Evolutionary conservation across 805 yeast genomes (phyloP), one percentile per base, ranked within the genome.

Genomic region (Candida xyloterini): DNA sequence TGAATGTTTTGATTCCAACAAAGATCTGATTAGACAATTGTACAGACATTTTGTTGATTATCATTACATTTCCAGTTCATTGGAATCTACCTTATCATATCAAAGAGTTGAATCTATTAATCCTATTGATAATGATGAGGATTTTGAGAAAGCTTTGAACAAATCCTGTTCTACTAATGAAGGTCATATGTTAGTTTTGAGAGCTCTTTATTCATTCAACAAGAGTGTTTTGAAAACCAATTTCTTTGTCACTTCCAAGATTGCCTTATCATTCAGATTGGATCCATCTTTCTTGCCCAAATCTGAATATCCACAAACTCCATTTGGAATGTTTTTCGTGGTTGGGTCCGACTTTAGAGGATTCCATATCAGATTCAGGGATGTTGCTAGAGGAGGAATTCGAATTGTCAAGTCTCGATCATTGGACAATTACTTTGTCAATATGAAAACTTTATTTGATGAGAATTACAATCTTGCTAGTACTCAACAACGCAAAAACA

Each of bases 261-360:
- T 91, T 35, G 99, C 99, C 14, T 73, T 91, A 44, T 86, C 96
- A 3, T 91, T 91, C 73, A 79, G 97, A 66, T 74, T 93, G 56
- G 75, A 88, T 57, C 95, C 99, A 25, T 67, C 79, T 13, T 84
- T 90, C 68, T 74, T 91, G 64, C 96, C 98, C 32, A 62, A 63
- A 40, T 65, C 79, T 22, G 99, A 91, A 68, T 91, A 90, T 63
- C 95, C 97, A 27, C 91, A 87, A 51, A 84, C 83, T 31, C 95
- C 96, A 40, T 93, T 71, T 59, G 99, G 98, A 50, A 85, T 91
- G 83, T 91, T 91, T 68, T 81, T 91, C 52, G 84, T 90, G 43
- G 96, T 93, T 48, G 99, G 99, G 47, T 85, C 89, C 48, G 96
- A 93, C 59, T 91, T 91, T 68, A 78, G 96, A 63, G 99, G 97